Base-by-base conservation (phyloP, 371 early-diverging fungal species). In the Rhizopus arrhizus region DNA sequence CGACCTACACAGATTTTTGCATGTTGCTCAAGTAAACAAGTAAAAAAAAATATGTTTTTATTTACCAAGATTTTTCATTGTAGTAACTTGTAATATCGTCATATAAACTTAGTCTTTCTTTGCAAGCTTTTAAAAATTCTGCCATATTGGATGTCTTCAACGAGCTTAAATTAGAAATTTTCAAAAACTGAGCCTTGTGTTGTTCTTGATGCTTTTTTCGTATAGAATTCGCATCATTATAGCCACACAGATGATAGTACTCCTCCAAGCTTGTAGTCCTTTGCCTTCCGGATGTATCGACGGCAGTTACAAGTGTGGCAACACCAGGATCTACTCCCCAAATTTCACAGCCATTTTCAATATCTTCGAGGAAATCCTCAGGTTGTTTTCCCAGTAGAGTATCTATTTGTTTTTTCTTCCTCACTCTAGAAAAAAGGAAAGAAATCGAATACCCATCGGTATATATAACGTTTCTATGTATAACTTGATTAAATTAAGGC, bases 261-360 rank as follows among this genome's bases (percentile, higher is more conserved):
- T 22, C 22, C 22, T 22, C 22, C 22, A 15, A 22, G 13, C 49
- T 29, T 29, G 22, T 9, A 6, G 49, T 15, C 22, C 49, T 29
- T 22, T 15, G 7, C 22, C 49, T 49, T 15, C 49, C 49, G 29
- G 49, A 10, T 49, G 10, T 10, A 22, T 49, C 31, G 7, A 49
- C 31, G 6, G 22, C 22, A 13, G 49, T 49, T 15, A 49, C 15
- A 7, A 49, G 9, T 31, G 49, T 49, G 31, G 9, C 9, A 31
- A 49, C 22, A 7, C 49, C 49, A 29, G 49, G 49, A 29, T 49
- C 49, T 49, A 49, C 49, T 22, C 15, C 49, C 46, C 46, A 45
- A 12, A n/a, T n/a, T 13, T 45, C 15, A 22, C 46, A 45, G 15
- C 15, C 46, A 4, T 45, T 45, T 12, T 45, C 46, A 45, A 45